phyloP scores from a whole-genome alignment of 768 basidiomycete species.

The Sutorius australiensis region DNA sequence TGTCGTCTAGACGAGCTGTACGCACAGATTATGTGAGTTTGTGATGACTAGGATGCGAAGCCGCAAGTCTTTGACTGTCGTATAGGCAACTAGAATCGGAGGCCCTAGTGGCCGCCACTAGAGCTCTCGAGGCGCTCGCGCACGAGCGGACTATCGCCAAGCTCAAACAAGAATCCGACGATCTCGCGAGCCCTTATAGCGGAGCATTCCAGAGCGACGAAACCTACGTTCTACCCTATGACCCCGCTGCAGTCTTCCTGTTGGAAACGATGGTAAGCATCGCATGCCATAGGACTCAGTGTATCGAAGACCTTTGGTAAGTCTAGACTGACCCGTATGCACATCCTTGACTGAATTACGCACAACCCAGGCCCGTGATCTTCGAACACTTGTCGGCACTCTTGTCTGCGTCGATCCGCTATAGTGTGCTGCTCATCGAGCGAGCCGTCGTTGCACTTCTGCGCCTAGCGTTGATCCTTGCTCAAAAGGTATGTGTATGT shows the following conservation, averaged over 20 bases:
- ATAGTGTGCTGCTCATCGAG: conserved; percentile 89
- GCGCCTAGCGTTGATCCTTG: conserved; percentile 77
- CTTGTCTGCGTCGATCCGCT: conserved; percentile 70
- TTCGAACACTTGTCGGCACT: conserved; percentile 90
- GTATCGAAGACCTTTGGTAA: conserved; percentile 88
- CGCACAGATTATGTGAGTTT: conserved; percentile 81
- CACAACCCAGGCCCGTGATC: conserved; percentile 71
- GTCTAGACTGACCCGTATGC: conserved; percentile 19
- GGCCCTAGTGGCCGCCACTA: conserved; percentile 77
- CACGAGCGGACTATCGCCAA: conserved; percentile 85
- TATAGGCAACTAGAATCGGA: conserved; percentile 73
- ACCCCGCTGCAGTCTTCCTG: conserved; percentile 92
- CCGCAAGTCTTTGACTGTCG: conserved; percentile 6
- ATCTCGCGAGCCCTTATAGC: conserved; percentile 37
- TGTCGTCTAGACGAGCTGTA: conserved; percentile 95
- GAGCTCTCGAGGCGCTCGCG: conserved; percentile 84
- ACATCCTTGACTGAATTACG: not conserved
- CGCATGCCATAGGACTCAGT: conserved; percentile 66
- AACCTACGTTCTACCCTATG: conserved; percentile 72
- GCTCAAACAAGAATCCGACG: conserved; percentile 67
- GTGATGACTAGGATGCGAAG: not conserved
- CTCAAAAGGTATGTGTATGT: conserved; percentile 57
- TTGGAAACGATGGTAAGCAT: conserved; percentile 94
- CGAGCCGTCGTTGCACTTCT: conserved; percentile 88
- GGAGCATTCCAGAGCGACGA: conserved; percentile 39